Percentiles rank a stretch among this genome's conserved stretches.
These are phyloP conservation scores for Colletotrichum lindemuthianum DNA, from an alignment of 2,329 filamentous ascomycete genomes.

Conservation along the genomic window DNA sequence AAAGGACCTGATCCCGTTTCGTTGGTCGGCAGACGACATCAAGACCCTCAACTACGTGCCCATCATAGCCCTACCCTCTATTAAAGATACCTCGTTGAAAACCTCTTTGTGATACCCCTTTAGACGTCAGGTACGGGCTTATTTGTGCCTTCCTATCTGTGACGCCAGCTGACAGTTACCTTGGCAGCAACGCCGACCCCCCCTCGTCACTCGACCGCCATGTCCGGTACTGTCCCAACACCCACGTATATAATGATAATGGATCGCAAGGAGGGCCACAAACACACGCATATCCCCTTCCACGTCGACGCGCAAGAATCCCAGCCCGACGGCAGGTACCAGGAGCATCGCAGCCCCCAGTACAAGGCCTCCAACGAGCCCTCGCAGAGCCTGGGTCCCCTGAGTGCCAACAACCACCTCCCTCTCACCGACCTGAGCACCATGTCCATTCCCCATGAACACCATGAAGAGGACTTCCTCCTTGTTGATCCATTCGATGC, in stretches of 20 bases:
- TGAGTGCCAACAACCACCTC: no score
- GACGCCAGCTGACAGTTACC: no score
- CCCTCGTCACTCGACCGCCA: neutral
- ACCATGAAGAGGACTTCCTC: neutral
- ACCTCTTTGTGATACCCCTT: no score
- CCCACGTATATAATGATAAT: slow-evolving; percentile 12
- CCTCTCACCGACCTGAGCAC: neutral
- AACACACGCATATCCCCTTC: neutral
- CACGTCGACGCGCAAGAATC: neutral
- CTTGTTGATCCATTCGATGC: slow-evolving; percentile 4
- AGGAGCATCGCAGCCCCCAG: slow-evolving; percentile 20
- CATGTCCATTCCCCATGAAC: neutral
- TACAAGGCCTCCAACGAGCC: slow-evolving; percentile 25
- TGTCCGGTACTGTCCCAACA: neutral
- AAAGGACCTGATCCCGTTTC: neutral
- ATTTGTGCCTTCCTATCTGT: no score
- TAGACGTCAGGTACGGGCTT: no score
- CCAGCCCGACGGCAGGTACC: slow-evolving; percentile 10
- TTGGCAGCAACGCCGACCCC: no score
- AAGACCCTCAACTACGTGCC: no score
- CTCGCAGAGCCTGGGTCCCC: neutral
- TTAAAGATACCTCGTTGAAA: no score
- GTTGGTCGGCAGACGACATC: no score
- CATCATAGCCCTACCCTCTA: no score
- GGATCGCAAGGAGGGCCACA: slow-evolving; percentile 5